Evolutionary conservation across 441 rosid species (phyloP), one percentile per base, ranked within the genome.

Genomic region (Eutrema salsugineum): DNA sequence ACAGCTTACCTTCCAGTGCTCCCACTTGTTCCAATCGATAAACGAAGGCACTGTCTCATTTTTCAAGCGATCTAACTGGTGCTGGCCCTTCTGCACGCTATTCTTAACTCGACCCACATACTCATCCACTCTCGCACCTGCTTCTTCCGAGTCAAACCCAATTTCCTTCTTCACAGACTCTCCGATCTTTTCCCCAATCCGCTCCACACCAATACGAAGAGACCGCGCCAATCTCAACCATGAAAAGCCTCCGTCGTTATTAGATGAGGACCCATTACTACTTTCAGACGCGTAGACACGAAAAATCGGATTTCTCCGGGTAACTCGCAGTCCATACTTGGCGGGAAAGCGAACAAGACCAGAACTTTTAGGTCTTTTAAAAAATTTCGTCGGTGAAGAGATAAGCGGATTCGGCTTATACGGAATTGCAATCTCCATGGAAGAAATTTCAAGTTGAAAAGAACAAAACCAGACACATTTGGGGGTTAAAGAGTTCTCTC

Each of bases 1-100:
- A 54, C 5, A 46, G n/a, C 59, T 63, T 80, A 91, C 97, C 97
- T 91, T 88, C 99, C 99, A 94, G 46, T 78, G 83, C 39, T 88
- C 87, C 94, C 87, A 90, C 28, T 81, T 80, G 68, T 91, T 94
- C 98, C 98, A 94, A 17, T 80, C 78, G 70, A 88, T 62, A 81
- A 89, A 85, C 42, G 71, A 65, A 7, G 96, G 94, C 35, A 86
- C 48, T 60, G 64, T 65, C 76, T 85, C 90, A 65, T 80, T 78
- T 75, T 80, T 80, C 14, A 86, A 83, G 42, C 86, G 87, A 78
- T 58, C 79, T 42, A 83, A 62, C 76, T 83, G 80, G 17, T 64
- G 69, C 66, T 81, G 79, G 20, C 80, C 83, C 64, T 80, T 79
- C 63, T 73, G 66, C 38, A 78, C 78, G 9, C 65, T 80, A 50